Evolutionary conservation across 768 basidiomycete species (phyloP), one percentile per base, ranked within the genome.

Genomic region (Roridomyces roridus): DNA sequence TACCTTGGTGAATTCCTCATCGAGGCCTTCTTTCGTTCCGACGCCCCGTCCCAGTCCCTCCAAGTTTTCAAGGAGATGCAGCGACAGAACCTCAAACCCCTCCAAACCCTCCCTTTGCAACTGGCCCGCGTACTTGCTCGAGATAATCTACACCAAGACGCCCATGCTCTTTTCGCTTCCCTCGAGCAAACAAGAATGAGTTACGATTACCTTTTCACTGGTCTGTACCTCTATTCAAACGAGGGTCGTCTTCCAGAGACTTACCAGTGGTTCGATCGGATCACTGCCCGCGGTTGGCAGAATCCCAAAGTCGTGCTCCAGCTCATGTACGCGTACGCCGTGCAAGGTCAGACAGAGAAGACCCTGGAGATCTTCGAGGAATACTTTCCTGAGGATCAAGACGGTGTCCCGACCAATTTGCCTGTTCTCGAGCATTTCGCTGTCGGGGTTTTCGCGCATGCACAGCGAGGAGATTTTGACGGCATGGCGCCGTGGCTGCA

Each of bases 271-370:
- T 87, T 77, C 62, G 53, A 70, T 36, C 60, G 58, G 10, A 68
- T 86, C 41, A 37, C 62, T 10, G 66, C 69, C 11, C 65, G 63
- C 18, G 63, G 68, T 4, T 67, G 70, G 67, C 67, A 63, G 34
- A 57, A 60, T 0, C 23, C 59, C 3, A 59, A 60, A 15, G 76
- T 78, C 44, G 71, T 74, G 37, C 73, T 76, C n/a, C 73, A 79
- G 71, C 65, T 85, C 24, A 72, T 93, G 67, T 82, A 85, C 57
- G 78, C 81, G 0, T 77, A 85, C 65, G 86, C 87, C 5, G 71
- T 77, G 26, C 65, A 73, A 11, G 81, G 81, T 14, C 70, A 73
- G 35, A 68, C 70, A 1, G 66, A 75, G 18, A 69, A 71, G 34
- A 80, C 82, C 21, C 70, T 78, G 9, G 68, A 73, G 39, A 67